A percentile compares a stretch with the other conserved stretches of the same genome.
These are phyloP conservation scores for Calonectria naviculata DNA, from an alignment of 2,329 filamentous ascomycete genomes.

Conservation along the genomic window DNA sequence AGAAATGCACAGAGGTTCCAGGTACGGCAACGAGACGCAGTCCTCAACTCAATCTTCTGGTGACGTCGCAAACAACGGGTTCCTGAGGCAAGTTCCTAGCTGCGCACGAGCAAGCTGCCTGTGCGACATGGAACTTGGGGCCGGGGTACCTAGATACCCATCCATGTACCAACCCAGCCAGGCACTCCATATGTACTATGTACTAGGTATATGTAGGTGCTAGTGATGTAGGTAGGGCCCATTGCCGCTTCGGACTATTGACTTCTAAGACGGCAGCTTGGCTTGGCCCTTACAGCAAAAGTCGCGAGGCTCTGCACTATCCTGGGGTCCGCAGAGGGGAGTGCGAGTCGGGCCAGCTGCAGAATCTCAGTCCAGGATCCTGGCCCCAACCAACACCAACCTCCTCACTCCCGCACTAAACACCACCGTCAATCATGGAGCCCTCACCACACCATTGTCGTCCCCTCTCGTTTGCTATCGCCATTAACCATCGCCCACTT, in stretches of 20 bases:
- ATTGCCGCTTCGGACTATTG: neutral
- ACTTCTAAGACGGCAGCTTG: neutral
- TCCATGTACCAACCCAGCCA: no score
- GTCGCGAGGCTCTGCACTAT: neutral
- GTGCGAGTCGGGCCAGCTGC: neutral
- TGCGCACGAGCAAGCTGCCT: slow-evolving; percentile 1
- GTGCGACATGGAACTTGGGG: slow-evolving; percentile 4
- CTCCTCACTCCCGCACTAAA: neutral
- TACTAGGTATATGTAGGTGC: no score
- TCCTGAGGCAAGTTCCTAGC: slow-evolving; percentile 17
- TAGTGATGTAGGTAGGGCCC: neutral
- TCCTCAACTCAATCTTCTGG: neutral
- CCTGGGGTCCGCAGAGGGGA: neutral
- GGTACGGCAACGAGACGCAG: slow-evolving; percentile 2
- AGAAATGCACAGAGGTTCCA: neutral
- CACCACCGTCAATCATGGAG: slow-evolving; percentile 10
- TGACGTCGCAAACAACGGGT: slow-evolving; percentile 9
- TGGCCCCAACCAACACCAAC: slow-evolving; percentile 7
- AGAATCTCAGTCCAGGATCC: neutral
- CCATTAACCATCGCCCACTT: slow-evolving; percentile 7
- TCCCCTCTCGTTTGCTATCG: neutral
- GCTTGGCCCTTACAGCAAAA: slow-evolving; percentile 4
- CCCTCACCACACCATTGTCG: slow-evolving; percentile 13
- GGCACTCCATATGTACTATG: no score
- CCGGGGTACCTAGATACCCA: neutral